Base-by-base conservation (phyloP, 768 basidiomycete species). In the Rhodotorula diobovata region DNA sequence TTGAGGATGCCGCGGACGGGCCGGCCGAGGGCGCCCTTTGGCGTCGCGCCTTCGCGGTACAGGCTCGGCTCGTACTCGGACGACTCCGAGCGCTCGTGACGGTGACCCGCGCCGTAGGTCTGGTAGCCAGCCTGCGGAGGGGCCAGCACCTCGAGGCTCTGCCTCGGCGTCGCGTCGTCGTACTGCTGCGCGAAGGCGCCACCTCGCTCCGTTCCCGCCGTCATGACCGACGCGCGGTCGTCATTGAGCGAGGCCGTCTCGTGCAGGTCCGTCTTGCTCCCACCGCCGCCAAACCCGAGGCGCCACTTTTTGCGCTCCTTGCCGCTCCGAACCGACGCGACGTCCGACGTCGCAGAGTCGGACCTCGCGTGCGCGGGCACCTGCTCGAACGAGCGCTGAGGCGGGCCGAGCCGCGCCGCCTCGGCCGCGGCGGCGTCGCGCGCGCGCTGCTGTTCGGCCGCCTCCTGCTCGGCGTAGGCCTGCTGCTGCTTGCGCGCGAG, bases 1-100 rank as follows among this genome's bases (percentile, higher is more conserved):
- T 97, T 99, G 72, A 99, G 81, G 67, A 99, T 97, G 32, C 95
- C 92, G 80, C 85, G 90, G 39, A 70, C 67, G 18, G 76, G 68
- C 86, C 81, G 7, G 91, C 93, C 73, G 72, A 77, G 23, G 68
- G 82, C 30, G 5, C 53, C 6, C 37, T 37, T n/a, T 0, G 65
- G 74, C 14, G 54, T 45, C 3, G 68, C 69, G 25, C 60, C 67
- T n/a, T 67, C 54, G 30, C 67, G 61, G 54, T 70, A 69, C 48
- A 75, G 30, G 46, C 68, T 71, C 48, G 73, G 71, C 37, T 81
- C 81, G 72, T 86, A 85, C 58, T 88, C 84, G 85, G 90, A 63
- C 70, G 54, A 67, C 41, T 43, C 41, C 16, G 63, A 50, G 21
- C 53, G 39, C 4, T 56, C 57, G 37, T 25, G 1, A 43, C 23